Evolutionary conservation across 495 filamentous ascomycete genomes (phyloP).

Genomic region (Corynascus novoguineensis): DNA sequence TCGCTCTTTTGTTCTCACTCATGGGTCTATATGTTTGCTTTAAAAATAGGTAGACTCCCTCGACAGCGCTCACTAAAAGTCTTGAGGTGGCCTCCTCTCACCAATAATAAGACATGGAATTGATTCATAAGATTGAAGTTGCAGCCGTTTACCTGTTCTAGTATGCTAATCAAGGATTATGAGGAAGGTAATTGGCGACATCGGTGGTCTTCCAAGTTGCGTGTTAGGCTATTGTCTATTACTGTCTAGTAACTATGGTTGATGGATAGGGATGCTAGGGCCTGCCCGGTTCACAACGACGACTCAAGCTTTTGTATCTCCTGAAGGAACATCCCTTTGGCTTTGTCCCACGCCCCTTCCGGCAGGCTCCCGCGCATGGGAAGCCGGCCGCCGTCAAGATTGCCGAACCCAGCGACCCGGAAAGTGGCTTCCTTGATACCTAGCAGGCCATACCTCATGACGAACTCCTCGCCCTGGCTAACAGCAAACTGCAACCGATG

Average conservation of each 20-base stretch:
- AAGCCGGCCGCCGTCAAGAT: constrained; percentile 49
- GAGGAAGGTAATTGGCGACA: too few species aligned
- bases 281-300: neutral
- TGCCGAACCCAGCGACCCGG: constrained; percentile 50
- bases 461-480: constrained; percentile 53
- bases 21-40: too few species aligned
- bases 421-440: constrained; percentile 60
- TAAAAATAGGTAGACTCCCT: too few species aligned
- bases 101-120: too few species aligned
- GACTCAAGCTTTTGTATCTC: constrained; percentile 25
- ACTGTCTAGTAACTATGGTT: neutral
- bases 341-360: constrained; percentile 38
- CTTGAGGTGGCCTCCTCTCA: too few species aligned
- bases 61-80: too few species aligned
- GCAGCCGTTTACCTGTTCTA: too few species aligned
- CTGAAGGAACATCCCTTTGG: constrained; percentile 18
- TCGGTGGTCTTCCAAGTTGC: too few species aligned
- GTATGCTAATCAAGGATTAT: too few species aligned
- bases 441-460: constrained; percentile 51
- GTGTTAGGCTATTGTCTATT: neutral
- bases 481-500: constrained; percentile 52
- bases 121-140: too few species aligned
- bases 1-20: too few species aligned
- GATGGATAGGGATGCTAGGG: too few species aligned
- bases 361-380: constrained; percentile 49